phyloP scores from a whole-genome alignment of 768 basidiomycete genomes.

The Tricholoma flavovirens region DNA sequence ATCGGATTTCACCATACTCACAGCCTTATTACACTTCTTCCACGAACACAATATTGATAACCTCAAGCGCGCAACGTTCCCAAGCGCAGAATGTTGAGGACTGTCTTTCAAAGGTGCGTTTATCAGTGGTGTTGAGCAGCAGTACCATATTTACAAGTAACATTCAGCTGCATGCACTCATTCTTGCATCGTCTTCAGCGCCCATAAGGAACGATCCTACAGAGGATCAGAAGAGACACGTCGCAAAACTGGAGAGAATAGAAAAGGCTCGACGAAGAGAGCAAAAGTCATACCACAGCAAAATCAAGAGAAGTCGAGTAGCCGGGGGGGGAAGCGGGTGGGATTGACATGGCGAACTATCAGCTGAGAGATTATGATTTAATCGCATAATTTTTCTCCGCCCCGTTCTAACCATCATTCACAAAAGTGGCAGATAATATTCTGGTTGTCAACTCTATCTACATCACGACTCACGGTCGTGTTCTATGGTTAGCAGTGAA shows the following conservation, averaged over 20 bases:
- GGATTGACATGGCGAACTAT: constrained; percentile 6
- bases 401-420: no score
- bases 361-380: background rate
- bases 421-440: no score
- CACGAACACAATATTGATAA: constrained; percentile 59
- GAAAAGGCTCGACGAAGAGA: constrained; percentile 41
- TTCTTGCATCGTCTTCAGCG: constrained; percentile 41
- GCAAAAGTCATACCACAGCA: constrained; percentile 50
- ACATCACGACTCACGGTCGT: no score
- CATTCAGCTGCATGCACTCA: constrained; percentile 46
- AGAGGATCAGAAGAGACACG: constrained; percentile 49
- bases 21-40: constrained; percentile 68
- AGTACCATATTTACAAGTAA: background rate
- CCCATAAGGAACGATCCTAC: constrained; percentile 50
- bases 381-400: background rate
- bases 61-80: constrained; percentile 67
- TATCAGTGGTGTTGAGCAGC: background rate
- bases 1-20: background rate
- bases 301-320: constrained; percentile 36
- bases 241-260: constrained; percentile 37
- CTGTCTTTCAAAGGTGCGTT: constrained; percentile 56
- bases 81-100: constrained; percentile 74
- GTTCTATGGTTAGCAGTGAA: no score
- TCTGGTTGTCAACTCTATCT: no score
- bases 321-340: constrained; percentile 12